Base-by-base conservation (phyloP, 192 early-diverging fungal genomes). In the Backusella tarrabulga region DNA sequence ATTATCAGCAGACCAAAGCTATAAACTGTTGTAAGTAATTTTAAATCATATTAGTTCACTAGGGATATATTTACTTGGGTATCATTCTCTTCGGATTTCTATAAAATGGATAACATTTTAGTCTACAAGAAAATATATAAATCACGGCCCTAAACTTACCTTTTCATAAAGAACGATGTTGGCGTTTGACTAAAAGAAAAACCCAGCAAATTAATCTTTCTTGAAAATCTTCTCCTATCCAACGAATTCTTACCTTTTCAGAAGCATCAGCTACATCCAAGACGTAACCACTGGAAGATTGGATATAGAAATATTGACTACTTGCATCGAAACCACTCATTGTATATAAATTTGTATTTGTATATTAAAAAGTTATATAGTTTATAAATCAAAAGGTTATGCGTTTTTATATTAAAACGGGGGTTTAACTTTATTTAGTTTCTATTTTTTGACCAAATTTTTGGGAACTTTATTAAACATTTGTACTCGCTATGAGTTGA, bases 221-320 rank as follows among this genome's bases (percentile, higher is more conserved):
- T 3, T 21, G 19, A 26, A 34, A 23, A 32, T 32, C 7, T 19
- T 4, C 23, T 19, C 19, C 32, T 50, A n/a, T 36, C 2, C 42
- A 44, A 19, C 6, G 5, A 1, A 19, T 50, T 26, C 15, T 35
- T 75, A 72, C 79, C 79, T 72, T 80, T 17, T 56, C 71, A 12
- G 71, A 72, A 26, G 44, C 72, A 29, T 72, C 72, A 36, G 32
- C 34, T 4, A 81, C 67, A 69, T 81, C 80, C 17, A 81, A 15
- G 34, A 77, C 76, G 0, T 60, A 54, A 23, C 76, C 72, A 44
- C 36, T 74, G 6, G 34, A 29, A 29, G 76, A 78, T 19, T 75
- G 74, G 52, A 81, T 81, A 36, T 78, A 81, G 38, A 81, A 81
- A 73, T 74, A 79, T 21, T 34, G 23, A 23, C 68, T 26, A 23